Percentiles rank a stretch among this genome's conserved stretches.
These are phyloP conservation scores for Penicillium egyptiacum DNA, from an alignment of 495 filamentous ascomycete genomes.

Conservation along the genomic window DNA sequence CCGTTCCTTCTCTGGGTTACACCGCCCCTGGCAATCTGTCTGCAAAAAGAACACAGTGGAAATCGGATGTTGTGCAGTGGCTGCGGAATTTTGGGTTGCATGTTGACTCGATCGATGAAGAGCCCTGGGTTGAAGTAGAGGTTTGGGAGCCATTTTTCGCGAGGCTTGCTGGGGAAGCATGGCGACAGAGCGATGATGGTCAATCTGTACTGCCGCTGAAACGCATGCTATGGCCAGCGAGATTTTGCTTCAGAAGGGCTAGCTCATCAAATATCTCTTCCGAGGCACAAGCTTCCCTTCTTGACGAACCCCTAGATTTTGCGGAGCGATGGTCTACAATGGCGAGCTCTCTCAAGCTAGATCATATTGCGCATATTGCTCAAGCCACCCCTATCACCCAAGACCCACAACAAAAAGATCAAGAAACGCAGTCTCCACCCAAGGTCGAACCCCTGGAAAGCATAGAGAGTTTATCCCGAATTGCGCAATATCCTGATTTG, in stretches of 20 bases:
- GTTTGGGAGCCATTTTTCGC: conserved; percentile 51
- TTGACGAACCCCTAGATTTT: conserved; percentile 60
- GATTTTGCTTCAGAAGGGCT: conserved; percentile 46
- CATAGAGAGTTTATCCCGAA: conserved; percentile 49
- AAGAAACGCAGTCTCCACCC: conserved; percentile 28
- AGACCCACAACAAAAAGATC: conserved; percentile 27
- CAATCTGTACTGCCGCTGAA: conserved; percentile 43
- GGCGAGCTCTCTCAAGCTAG: conserved; percentile 30
- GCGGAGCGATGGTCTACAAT: conserved; percentile 67
- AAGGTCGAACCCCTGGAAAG: conserved; percentile 30
- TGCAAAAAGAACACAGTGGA: conserved; percentile 38
- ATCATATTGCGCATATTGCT: conserved; percentile 14
- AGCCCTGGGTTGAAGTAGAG: conserved; percentile 47
- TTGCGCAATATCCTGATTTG: conserved; percentile 52
- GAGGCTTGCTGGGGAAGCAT: conserved; percentile 40
- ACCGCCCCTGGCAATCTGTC: conserved; percentile 14
- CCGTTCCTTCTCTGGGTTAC: conserved; percentile 26
- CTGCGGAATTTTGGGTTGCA: conserved; percentile 41
- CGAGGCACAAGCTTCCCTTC: conserved; percentile 12
- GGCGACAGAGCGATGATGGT: conserved; percentile 35
- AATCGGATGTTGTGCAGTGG: conserved; percentile 42
- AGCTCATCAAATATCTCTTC: conserved; percentile 23
- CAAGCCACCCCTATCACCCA: conserved; percentile 34
- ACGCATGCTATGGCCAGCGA: conserved; percentile 49
- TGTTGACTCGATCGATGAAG: conserved; percentile 36